Percentiles rank a stretch among this genome's conserved stretches.
These are phyloP conservation scores for Arachis hypogaea DNA, from an alignment of 306 rosid genomes.

Conservation along the genomic window DNA sequence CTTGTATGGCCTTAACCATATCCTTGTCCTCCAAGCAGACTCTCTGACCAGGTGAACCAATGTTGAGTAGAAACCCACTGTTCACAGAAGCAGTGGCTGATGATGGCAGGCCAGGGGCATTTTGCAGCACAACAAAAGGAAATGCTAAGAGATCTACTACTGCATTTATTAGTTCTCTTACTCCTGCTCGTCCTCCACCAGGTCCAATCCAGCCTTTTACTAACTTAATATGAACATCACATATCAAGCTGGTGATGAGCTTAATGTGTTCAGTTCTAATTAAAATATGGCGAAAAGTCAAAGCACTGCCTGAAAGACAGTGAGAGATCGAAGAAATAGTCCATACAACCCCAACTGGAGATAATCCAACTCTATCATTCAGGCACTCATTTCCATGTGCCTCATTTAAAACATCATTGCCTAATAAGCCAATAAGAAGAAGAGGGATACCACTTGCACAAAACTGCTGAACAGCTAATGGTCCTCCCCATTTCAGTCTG, in stretches of 20 bases:
- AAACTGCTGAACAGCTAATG: constrained; percentile 84
- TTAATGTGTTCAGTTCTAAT: constrained; percentile 70
- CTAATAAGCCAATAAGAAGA: constrained; percentile 71
- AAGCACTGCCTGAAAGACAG: constrained; percentile 80
- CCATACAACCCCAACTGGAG: constrained; percentile 88
- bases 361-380: constrained; percentile 69
- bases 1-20: constrained; percentile 81
- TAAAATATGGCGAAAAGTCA: constrained; percentile 77
- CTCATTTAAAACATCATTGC: constrained; percentile 46
- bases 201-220: constrained; percentile 84
- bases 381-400: constrained; percentile 53
- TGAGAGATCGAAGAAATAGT: constrained; percentile 74
- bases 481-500: constrained; percentile 87
- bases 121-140: constrained; percentile 92
- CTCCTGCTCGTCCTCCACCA: constrained; percentile 84
- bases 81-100: constrained; percentile 84
- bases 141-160: constrained; percentile 85
- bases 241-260: constrained; percentile 66
- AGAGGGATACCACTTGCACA: constrained; percentile 82
- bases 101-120: constrained; percentile 80
- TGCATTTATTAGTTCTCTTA: constrained; percentile 65
- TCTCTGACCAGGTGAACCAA: constrained; percentile 83
- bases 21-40: constrained; percentile 81
- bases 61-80: constrained; percentile 83
- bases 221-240: constrained; percentile 74